Conservation (phyloP, 176 grass and related monocot genomes). For the Lolium rigidum region DNA sequence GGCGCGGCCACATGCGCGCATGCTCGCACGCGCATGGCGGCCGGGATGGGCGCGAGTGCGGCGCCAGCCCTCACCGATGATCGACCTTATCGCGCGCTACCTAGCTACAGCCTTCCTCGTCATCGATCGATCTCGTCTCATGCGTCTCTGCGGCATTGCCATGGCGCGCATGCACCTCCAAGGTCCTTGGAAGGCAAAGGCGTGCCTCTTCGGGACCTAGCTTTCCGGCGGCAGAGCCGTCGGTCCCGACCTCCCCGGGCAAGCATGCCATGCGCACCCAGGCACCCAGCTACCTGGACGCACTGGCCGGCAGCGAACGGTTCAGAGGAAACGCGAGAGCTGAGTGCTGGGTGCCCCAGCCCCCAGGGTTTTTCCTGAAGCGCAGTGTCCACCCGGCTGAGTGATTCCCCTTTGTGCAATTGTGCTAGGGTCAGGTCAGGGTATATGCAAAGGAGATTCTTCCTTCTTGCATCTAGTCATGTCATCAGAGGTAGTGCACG, state of each 20-base stretch:
- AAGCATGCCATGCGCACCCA: background rate
- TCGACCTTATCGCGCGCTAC: constrained; percentile 11
- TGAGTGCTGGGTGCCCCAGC: background rate
- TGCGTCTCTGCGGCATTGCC: background rate
- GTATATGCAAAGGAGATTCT: constrained; percentile 54
- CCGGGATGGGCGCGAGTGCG: background rate
- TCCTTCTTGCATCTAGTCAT: background rate
- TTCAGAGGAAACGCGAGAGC: background rate
- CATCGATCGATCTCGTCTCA: background rate
- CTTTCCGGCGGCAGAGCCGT: background rate
- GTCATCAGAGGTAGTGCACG: constrained; percentile 2
- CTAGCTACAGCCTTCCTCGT: too few relatives aligned
- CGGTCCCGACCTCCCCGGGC: background rate
- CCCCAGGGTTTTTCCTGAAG: constrained; percentile 9
- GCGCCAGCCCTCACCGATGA: background rate
- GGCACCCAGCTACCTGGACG: background rate
- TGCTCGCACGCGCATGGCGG: background rate
- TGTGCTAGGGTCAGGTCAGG: constrained; percentile 16
- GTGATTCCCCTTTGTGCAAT: background rate
- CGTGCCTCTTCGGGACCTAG: background rate
- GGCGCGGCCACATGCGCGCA: constrained; percentile 37
- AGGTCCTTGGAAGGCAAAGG: constrained; percentile 51
- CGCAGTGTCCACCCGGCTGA: constrained; percentile 13
- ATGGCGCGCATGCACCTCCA: constrained; percentile 26
- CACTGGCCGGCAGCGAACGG: background rate